Base-by-base conservation (phyloP, 495 filamentous ascomycete genomes). In the Penicillium cataractarum region DNA sequence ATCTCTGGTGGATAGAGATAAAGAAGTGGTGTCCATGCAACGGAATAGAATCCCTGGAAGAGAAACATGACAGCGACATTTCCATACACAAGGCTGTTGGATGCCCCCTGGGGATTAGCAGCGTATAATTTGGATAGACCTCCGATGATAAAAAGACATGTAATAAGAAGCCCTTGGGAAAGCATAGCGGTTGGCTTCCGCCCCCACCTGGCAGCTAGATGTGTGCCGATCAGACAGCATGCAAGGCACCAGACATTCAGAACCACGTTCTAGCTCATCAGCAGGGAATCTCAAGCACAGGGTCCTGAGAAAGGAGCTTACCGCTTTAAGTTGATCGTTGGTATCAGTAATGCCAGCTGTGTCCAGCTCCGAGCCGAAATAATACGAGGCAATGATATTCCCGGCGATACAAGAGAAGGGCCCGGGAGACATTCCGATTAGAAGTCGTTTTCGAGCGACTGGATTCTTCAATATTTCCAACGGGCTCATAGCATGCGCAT, bases 1-100 rank as follows among this genome's bases (percentile, higher is more conserved):
- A 87, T 80, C 60, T 83, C 80, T 26, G 82, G 78, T 27, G 86
- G 86, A 58, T 88, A 87, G 24, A 86, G 80, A 58, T 80, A 82
- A 24, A 86, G 78, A 27, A 89, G 77, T 12, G 86, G 85, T 17
- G 84, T 88, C 74, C 83, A 87, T 13, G 80, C 84, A 61, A 87
- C 81, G 8, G 80, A 83, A 67, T 86, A 88, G 67, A 85, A 80
- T 48, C 85, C 77, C 60, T 87, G 85, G 72, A 87, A 88, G 3
- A 89, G 69, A 21, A 69, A 71, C 63, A 71, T 71, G 9, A 69
- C 53, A 1, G 69, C 66, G 0, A 71, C 66, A 55, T 79, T 71
- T 51, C 77, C 78, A 61, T 82, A 82, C 9, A 82, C 67, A 6
- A 80, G 56, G 39, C 67, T 66, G 33, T 57, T 60, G 8, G 72